Evolutionary conservation across 2,329 filamentous ascomycete species (phyloP).

Genomic region (Aureobasidium sp.): DNA sequence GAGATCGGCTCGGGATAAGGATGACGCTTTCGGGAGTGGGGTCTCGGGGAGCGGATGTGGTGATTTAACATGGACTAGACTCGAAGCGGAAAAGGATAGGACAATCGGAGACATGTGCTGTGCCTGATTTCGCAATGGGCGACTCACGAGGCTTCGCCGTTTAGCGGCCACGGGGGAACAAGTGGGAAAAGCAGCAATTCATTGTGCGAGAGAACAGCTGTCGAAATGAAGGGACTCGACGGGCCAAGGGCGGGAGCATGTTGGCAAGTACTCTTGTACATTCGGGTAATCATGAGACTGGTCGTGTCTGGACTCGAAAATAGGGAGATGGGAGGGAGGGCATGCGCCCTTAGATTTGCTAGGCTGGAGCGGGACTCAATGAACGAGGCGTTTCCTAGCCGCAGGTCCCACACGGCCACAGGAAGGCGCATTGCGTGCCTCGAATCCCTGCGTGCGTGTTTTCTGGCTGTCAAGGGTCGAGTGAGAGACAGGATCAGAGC

Average conservation of each 20-base stretch:
- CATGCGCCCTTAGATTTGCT: conserved; percentile 8
- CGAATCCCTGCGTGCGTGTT: conserved; percentile 8
- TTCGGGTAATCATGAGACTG: conserved; percentile 4
- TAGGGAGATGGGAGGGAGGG: background rate
- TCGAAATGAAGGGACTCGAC: background rate
- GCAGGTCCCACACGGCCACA: conserved; percentile 15
- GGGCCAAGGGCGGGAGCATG: background rate
- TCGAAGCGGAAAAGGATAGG: background rate
- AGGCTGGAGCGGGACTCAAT: conserved; percentile 13
- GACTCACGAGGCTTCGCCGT: conserved; percentile 13
- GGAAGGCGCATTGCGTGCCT: conserved; percentile 11
- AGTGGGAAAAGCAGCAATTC: background rate
- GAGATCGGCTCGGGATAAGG: conserved; percentile 11
- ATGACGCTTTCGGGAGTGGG: conserved; percentile 14
- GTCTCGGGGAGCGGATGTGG: conserved; percentile 3
- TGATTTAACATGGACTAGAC: background rate
- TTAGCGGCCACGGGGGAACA: conserved; percentile 4
- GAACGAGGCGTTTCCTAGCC: conserved; percentile 15
- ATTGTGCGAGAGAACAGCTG: background rate
- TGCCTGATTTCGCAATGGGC: conserved; percentile 10
- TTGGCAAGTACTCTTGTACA: background rate
- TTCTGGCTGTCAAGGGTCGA: background rate
- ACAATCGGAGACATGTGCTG: conserved; percentile 13
- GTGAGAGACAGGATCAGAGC: background rate
- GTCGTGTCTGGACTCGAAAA: conserved; percentile 5